Evolutionary conservation across 441 rosid genomes (phyloP), one percentile per base, ranked within the genome.

Genomic region (Pelargonium citronellum): DNA sequence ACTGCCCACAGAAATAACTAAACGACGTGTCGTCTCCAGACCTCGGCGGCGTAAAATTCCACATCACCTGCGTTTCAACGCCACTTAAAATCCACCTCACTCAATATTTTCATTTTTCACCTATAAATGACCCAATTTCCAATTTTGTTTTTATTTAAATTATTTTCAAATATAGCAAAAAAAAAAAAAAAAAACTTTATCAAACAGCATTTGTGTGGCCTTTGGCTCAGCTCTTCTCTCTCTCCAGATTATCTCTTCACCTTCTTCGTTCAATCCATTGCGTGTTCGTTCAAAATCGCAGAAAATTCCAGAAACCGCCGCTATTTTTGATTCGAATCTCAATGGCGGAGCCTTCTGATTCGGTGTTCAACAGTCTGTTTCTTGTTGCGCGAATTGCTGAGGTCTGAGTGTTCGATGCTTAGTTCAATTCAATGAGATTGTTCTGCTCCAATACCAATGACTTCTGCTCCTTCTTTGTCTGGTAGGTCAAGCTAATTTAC

Each of bases 391-490:
- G 7, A 51, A 13, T 51, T 7, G 16, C 17, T 51, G 58, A 51
- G 20, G 58, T 71, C 73, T 57, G 20, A 51, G 44, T 22, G 53
- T 71, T 67, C 71, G 73, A 69, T 82, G 83, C 85, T 70, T 77
- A 68, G 75, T 75, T 81, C 77, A 79, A 83, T 87, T 82, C 80
- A 73, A 78, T 82, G 81, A 75, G 79, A 78, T 79, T 86, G 78
- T 63, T 81, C 58, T 7, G 0, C 17, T 53, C 22, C 22, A 16
- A 15, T 85, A 84, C 79, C 77, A 71, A 91, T 91, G 97, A 85
- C 88, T 71, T 88, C 84, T 79, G 84, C 87, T 87, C 68, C 96
- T 84, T 85, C 96, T 43, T 74, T 88, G 83, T 85, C 95, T 66
- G 96, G 60, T 53, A 53, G 17, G 20, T 5, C 60, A 53, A n/a